These are phyloP conservation scores for Mortierella sp. DNA, from an alignment of 371 early-diverging fungal genomes.

Conservation along the genomic window DNA sequence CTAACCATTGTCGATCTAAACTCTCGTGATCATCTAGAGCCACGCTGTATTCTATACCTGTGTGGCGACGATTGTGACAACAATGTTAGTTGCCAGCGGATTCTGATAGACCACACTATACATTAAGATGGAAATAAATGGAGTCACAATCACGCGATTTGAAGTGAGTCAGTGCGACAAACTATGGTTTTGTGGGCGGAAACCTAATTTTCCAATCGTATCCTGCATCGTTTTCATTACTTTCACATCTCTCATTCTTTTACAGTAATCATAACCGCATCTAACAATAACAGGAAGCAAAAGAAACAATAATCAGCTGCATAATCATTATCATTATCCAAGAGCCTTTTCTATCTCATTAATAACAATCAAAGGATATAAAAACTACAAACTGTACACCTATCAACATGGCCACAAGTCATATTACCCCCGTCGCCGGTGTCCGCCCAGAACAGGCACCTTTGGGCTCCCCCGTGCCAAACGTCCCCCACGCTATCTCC, in stretches of 20 bases:
- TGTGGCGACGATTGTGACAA: constrained; percentile 6
- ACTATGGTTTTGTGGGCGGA: background rate
- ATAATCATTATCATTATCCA: background rate
- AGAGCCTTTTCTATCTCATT: background rate
- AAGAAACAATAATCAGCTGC: background rate
- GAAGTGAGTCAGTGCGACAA: constrained; percentile 22
- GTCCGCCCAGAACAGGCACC: constrained; percentile 46
- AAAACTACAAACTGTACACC: background rate
- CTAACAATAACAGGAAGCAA: background rate
- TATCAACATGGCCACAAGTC: constrained; percentile 17
- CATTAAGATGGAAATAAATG: background rate
- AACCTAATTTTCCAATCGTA: background rate
- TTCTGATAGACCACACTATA: background rate
- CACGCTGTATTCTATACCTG: constrained; percentile 8
- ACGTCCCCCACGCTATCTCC: constrained; percentile 90
- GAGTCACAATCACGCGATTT: constrained; percentile 37
- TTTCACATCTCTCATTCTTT: constrained; percentile 6
- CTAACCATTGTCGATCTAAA: background rate
- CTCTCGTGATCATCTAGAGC: background rate
- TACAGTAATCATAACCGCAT: background rate
- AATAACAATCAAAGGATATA: background rate
- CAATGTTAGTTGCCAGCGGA: background rate
- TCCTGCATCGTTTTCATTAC: background rate
- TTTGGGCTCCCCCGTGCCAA: constrained; percentile 58
- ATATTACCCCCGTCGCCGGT: constrained; percentile 34